Evolutionary conservation across 1,284 basidiomycete genomes (phyloP).

Genomic region (Ceratobasidium sp.): DNA sequence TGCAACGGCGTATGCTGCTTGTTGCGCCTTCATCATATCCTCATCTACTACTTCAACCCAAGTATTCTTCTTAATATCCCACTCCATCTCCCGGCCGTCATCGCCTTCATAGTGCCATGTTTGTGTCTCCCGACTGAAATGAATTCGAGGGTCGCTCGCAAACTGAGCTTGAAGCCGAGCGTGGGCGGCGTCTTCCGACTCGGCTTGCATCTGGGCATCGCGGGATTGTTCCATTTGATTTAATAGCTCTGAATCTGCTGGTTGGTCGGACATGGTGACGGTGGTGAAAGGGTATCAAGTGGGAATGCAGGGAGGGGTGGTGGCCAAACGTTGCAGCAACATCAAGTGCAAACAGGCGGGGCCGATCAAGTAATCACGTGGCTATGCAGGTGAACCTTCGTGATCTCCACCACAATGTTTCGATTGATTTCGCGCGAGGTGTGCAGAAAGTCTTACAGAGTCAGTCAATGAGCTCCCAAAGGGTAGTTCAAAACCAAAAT

Average conservation of each 20-base stretch:
- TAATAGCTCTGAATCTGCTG: conserved; percentile 3
- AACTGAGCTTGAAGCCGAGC: conserved; percentile 53
- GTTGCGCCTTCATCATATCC: conserved; percentile 81
- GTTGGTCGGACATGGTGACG: background rate
- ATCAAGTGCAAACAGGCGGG: conserved; percentile 11
- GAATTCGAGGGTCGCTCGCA: conserved; percentile 76
- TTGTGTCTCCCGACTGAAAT: conserved; percentile 75
- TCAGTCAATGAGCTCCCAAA: background rate
- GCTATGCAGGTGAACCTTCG: background rate
- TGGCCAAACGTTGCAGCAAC: background rate
- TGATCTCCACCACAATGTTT: background rate
- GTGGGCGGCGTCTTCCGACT: conserved; percentile 14
- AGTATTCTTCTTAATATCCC: conserved; percentile 70
- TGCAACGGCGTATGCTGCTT: conserved; percentile 87
- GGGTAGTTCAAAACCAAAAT: background rate
- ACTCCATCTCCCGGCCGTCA: conserved; percentile 89
- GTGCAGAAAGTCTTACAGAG: background rate
- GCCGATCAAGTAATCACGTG: background rate
- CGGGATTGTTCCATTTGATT: conserved; percentile 23
- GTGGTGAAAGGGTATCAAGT: background rate
- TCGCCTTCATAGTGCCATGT: conserved; percentile 92
- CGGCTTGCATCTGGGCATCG: conserved; percentile 26
- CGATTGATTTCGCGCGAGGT: conserved; percentile 12
- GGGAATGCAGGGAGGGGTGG: background rate
- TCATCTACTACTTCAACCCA: conserved; percentile 92